Evolutionary conservation across 192 early-diverging fungal genomes (phyloP), one percentile per base, ranked within the genome.

Genomic region (Entophlyctis luteolus): DNA sequence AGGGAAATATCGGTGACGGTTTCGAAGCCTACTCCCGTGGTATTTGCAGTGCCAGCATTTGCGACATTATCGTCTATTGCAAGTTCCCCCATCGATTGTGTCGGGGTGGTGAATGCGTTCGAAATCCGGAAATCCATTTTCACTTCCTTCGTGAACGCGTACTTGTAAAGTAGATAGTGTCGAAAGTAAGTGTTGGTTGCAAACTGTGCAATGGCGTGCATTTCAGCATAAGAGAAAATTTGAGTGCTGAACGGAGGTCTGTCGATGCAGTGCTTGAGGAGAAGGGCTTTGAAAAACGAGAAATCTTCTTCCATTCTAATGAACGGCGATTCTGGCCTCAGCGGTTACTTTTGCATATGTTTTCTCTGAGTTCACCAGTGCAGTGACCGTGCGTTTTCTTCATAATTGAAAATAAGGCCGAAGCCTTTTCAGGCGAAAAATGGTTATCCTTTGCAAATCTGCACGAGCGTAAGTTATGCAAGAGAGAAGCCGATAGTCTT

Each of bases 131-230:
- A 69, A 33, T 85, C 77, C 37, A 85, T 47, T 35, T 69, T 71
- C 66, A 84, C 36, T 68, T 85, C 82, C 63, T 83, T 84, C 12
- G 83, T 85, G 48, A 85, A 85, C 1, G 67, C 75, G 58, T 79
- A 82, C 54, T 83, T 85, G 71, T 85, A 85, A 73, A 85, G 73
- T 8, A 81, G 46, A 60, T 85, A 85, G 67, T 85, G 83, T 2
- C 81, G 72, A 54, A 85, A 85, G 62, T 82, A 84, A 36, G 76
- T 83, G 35, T 59, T 14, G n/a, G 50, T 68, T 8, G 38, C 6
- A 31, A n/a, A 23, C 36, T 47, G 3, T 32, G 67, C 34, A 33
- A 42, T 35, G n/a, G 47, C 35, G 31, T 74, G 76, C 65, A 81
- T 72, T 54, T 84, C 75, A 6, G 31, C 50, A 32, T 76, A 66